Evolutionary conservation across 1,284 basidiomycete genomes (phyloP).

Genomic region (Phaffia rhodozyma): DNA sequence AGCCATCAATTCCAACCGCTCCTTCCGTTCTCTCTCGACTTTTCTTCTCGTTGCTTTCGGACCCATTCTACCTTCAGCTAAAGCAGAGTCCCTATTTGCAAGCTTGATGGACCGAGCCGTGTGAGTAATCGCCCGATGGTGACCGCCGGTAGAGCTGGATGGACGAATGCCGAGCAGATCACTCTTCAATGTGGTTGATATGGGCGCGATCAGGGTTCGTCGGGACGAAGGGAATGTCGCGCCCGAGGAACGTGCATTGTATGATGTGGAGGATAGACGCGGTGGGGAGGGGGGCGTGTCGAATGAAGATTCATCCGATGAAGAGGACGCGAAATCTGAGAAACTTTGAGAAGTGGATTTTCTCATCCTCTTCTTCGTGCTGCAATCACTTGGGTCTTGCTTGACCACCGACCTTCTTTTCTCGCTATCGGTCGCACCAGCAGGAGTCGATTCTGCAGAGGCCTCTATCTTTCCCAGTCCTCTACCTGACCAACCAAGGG

Average conservation of each 20-base stretch:
- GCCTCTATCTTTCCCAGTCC: background rate
- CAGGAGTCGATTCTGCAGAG: background rate
- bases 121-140: slow-evolving; percentile 1
- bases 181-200: background rate
- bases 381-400: background rate
- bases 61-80: background rate
- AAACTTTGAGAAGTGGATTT: background rate
- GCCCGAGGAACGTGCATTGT: background rate
- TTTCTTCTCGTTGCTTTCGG: background rate
- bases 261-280: background rate
- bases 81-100: background rate
- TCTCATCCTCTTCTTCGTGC: background rate
- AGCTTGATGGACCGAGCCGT: background rate
- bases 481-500: background rate
- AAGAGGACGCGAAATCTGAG: background rate
- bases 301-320: background rate
- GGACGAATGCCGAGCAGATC: background rate
- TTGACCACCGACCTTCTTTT: background rate
- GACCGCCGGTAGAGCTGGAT: background rate
- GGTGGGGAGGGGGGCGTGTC: background rate
- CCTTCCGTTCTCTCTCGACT: background rate
- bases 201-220: background rate
- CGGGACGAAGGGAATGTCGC: background rate
- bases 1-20: background rate
- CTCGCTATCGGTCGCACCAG: background rate